Base-by-base conservation (phyloP, 2,329 filamentous ascomycete genomes). In the Aspergillus fumigatiaffinis region DNA sequence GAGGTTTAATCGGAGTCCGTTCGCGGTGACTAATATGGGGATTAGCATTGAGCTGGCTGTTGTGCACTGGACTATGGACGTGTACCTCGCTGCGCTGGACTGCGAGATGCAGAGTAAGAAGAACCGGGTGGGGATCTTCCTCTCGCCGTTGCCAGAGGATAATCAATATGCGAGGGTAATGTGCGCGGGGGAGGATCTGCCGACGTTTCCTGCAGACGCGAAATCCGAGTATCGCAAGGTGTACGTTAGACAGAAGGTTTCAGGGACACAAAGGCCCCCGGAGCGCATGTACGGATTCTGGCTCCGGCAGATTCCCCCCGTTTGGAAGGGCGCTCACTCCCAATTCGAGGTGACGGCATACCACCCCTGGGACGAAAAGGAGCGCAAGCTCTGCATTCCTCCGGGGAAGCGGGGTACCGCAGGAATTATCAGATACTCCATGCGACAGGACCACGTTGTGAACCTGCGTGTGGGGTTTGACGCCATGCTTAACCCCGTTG, bases 11-110 rank as follows among this genome's bases (percentile, higher is more conserved):
- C 29, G 29, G 1, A 21, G 9, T 38, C 50, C 50, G n/a, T 66
- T 65, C 26, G 53, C 50, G 2, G 50, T 63, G 23, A 63, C 63
- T 0, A 66, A 66, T 17, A 59, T 60, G 53, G 60, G 63, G 1
- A 55, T 66, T 4, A 58, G 55, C 4, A 64, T 66, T 17, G 46
- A 57, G 46, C 35, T 65, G 5, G 57, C 54, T 23, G 54, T 65
- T 32, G 42, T 62, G 20, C 55, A 56, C 21, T 65, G 60, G 62
- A 61, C 54, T 9, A 64, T 63, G 62, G 59, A 63, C 4, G 60
- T 53, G 1, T 67, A 63, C 44, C 46, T 67, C 3, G 62, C 60
- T 3, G 58, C 57, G 10, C 59, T 67, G 7, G 64, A 66, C 47
- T 65, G 59, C n/a, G 29, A 51, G 20, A 41, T 8, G n/a, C 12